Evolutionary conservation across 1,284 basidiomycete species (phyloP).

Genomic region (Sporisorium sorghi): DNA sequence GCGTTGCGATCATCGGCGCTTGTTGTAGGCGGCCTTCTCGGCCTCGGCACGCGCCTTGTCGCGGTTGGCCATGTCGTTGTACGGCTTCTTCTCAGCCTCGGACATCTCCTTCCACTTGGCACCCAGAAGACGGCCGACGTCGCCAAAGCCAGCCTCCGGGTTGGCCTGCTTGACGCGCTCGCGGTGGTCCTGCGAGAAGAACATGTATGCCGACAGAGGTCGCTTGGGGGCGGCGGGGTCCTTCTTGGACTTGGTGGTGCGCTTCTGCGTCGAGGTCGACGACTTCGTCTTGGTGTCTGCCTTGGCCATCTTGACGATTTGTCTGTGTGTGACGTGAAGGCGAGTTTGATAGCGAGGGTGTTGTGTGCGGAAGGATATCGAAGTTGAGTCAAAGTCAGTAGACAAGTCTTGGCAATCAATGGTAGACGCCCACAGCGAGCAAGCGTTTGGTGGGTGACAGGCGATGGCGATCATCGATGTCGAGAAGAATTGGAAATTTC

Average conservation of each 20-base stretch:
- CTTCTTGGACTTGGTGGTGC: constrained; percentile 69
- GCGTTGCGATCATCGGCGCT: constrained; percentile 44
- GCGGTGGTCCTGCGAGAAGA: constrained; percentile 95
- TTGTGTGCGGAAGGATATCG: background rate
- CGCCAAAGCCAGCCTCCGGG: constrained; percentile 93
- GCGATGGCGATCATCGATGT: constrained; percentile 8
- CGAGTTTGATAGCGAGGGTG: background rate
- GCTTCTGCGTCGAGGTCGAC: constrained; percentile 49
- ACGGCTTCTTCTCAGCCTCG: constrained; percentile 91
- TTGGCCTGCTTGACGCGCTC: constrained; percentile 95
- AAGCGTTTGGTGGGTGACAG: background rate
- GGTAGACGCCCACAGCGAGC: background rate
- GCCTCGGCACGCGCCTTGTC: constrained; percentile 87
- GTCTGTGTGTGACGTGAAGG: background rate
- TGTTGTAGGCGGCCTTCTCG: constrained; percentile 78
- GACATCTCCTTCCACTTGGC: constrained; percentile 89
- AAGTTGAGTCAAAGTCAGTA: constrained; percentile 16
- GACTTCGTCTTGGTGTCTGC: constrained; percentile 62
- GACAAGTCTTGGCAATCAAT: too few species aligned
- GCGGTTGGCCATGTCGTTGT: constrained; percentile 83
- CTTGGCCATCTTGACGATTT: constrained; percentile 59
- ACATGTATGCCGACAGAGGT: constrained; percentile 95
- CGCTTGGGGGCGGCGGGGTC: constrained; percentile 86
- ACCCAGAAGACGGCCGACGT: constrained; percentile 86
- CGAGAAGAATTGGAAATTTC: constrained; percentile 29